Base-by-base conservation (phyloP, 2,329 filamentous ascomycete species). In the Saccharata proteae region DNA sequence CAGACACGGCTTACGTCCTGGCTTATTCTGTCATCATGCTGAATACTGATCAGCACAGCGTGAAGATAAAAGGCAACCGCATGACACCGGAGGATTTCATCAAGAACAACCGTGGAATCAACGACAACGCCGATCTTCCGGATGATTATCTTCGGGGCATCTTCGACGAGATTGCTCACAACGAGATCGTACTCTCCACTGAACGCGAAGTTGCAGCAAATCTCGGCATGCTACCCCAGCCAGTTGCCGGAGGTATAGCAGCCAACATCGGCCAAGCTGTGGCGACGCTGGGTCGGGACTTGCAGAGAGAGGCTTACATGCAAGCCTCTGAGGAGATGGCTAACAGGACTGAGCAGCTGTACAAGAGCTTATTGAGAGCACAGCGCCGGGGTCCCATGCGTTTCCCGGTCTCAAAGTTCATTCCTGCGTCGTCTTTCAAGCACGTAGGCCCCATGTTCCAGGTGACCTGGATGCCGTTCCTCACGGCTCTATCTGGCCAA, bases 1-100 rank as follows among this genome's bases (percentile, higher is more conserved):
- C 90, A 2, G 92, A 98, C 52, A 98, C 92, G 0, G 88, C 90
- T 10, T 98, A 98, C 44, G 84, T 98, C 6, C 65, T 98, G 21
- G 79, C 85, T 0, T 98, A 98, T 57, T 96, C 88, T 0, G 90
- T 96, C 34, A 94, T 98, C 45, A 67, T 98, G 71, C 64, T 98
- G 30, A 98, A 98, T 54, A 93, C 86, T 1, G 90, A 98, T 62
- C 72, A 88, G 44, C 90, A 98, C 60, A 96, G 88, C 54, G 69
- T 64, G 41, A 93, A 94, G 53, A 71, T 98, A 45, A 78, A 76
- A 49, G 67, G 65, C 2, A 74, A 72, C 43, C 77, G 85, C 32
- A 98, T 98, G 90, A 92, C 79, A 16, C 85, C 85, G 42, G 81
- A 93, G 40, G 92, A 98, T 43, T 98, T 98, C 51, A 93, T 98